A percentile compares a stretch with the other conserved stretches of the same genome.
phyloP scores from a whole-genome alignment of 495 filamentous ascomycete genomes.

The Podospora pseudopauciseta region DNA sequence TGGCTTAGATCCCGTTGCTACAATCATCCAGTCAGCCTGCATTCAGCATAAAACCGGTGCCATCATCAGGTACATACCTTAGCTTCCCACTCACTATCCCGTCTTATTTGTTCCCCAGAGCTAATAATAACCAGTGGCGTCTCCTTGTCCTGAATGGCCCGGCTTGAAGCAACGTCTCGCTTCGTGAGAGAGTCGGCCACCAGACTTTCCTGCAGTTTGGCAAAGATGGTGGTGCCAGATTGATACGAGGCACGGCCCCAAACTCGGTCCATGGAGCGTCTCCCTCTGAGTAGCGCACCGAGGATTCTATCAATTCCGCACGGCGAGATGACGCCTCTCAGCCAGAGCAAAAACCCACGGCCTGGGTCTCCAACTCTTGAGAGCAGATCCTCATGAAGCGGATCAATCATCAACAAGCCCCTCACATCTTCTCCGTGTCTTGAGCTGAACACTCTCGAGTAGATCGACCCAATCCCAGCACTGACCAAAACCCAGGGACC shows the following conservation, averaged over 20 bases:
- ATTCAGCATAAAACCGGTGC: neutral
- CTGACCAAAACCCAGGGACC: conserved; percentile 70
- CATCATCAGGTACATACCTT: conserved; percentile 36
- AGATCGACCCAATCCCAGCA: conserved; percentile 78
- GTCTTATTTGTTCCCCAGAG: conserved; percentile 57
- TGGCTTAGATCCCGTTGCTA: conserved; percentile 75
- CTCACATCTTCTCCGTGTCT: conserved; percentile 66
- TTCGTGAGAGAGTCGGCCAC: conserved; percentile 78
- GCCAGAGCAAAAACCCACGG: conserved; percentile 81
- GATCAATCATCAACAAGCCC: conserved; percentile 82
- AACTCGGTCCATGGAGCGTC: conserved; percentile 77
- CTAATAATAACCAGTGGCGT: conserved; percentile 79
- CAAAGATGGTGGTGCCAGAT: conserved; percentile 75
- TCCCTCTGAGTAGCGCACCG: conserved; percentile 74
- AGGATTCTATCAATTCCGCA: conserved; percentile 75
- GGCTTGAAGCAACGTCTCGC: conserved; percentile 71
- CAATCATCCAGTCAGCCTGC: conserved; percentile 24
- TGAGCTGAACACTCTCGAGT: conserved; percentile 83
- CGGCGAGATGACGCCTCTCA: conserved; percentile 77
- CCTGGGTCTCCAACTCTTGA: conserved; percentile 58
- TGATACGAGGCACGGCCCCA: conserved; percentile 75
- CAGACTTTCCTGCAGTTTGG: conserved; percentile 87
- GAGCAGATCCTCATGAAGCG: conserved; percentile 81
- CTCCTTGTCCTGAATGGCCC: conserved; percentile 68
- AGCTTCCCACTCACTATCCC: conserved; percentile 66